These are phyloP conservation scores for Microdochium nivale DNA, from an alignment of 2,329 filamentous ascomycete genomes.

Conservation along the genomic window DNA sequence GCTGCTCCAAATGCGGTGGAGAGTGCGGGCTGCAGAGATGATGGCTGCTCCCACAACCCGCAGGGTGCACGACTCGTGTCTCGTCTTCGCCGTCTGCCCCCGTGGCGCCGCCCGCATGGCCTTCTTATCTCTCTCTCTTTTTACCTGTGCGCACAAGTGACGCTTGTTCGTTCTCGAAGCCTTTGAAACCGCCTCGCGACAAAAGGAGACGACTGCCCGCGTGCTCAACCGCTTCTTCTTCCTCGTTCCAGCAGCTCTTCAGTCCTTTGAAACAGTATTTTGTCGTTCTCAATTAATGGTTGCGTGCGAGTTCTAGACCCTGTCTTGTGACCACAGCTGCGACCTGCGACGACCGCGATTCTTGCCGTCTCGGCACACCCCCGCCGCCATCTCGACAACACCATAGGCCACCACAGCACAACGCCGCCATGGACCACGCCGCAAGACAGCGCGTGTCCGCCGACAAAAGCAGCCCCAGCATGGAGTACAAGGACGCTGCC, in stretches of 20 bases:
- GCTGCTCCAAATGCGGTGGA: no score
- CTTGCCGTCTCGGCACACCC: neutral
- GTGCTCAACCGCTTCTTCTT: neutral
- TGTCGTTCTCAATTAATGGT: neutral
- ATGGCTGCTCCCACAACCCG: neutral
- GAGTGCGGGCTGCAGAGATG: neutral
- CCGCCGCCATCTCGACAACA: neutral
- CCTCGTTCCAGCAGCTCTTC: neutral
- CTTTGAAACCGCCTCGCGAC: no score
- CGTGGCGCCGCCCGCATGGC: neutral
- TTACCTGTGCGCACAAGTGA: neutral
- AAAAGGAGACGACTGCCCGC: neutral
- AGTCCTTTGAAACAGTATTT: neutral
- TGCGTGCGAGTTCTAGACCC: neutral
- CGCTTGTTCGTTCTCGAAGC: neutral
- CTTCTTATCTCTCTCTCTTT: neutral
- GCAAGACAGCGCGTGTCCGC: no score
- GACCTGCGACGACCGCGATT: neutral
- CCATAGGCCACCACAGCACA: neutral
- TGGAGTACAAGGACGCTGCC: neutral
- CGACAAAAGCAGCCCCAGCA: neutral
- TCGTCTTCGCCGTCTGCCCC: neutral
- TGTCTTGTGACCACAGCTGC: neutral
- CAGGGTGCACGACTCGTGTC: neutral
- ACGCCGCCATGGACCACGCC: neutral